Percentiles rank a stretch among this genome's conserved stretches.
Evolutionary conservation across 2,329 filamentous ascomycete species (phyloP).

Genomic region (Fusarium sp.): DNA sequence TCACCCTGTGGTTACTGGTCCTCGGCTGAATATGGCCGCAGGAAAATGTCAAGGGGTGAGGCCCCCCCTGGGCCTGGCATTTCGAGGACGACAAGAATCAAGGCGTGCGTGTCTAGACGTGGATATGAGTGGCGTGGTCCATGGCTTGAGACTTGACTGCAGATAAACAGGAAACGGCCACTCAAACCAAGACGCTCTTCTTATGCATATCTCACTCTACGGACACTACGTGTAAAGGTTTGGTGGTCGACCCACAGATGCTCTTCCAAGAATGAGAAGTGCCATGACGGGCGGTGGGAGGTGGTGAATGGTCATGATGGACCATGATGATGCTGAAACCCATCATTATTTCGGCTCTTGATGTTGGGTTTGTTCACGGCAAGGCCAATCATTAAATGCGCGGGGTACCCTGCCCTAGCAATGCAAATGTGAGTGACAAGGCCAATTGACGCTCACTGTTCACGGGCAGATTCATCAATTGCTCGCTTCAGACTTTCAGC

Average conservation of each 20-base stretch:
- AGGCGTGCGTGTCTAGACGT: neutral
- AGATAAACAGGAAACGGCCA: constrained; percentile 6
- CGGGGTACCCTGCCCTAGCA: constrained; percentile 15
- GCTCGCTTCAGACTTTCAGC: constrained; percentile 30
- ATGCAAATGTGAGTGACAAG: neutral
- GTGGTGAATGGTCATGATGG: constrained; percentile 23
- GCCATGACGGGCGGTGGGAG: neutral
- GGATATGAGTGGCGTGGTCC: constrained; percentile 28
- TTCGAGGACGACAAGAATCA: constrained; percentile 15
- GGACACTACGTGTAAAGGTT: neutral
- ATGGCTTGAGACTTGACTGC: constrained; percentile 15
- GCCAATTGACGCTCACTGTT: neutral
- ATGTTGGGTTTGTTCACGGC: neutral
- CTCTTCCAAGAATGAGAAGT: neutral
- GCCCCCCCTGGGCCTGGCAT: neutral
- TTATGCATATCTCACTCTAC: constrained; percentile 18
- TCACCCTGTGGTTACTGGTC: constrained; percentile 26
- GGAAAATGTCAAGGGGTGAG: constrained; percentile 5
- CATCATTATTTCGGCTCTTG: constrained; percentile 29
- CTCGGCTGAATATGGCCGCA: constrained; percentile 10
- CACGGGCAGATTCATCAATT: neutral
- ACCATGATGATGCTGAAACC: constrained; percentile 38
- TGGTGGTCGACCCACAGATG: neutral
- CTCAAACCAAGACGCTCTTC: neutral
- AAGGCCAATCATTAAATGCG: constrained; percentile 25